Conservation (phyloP, 305 asterid genomes). For the Fraxinus latifolia region DNA sequence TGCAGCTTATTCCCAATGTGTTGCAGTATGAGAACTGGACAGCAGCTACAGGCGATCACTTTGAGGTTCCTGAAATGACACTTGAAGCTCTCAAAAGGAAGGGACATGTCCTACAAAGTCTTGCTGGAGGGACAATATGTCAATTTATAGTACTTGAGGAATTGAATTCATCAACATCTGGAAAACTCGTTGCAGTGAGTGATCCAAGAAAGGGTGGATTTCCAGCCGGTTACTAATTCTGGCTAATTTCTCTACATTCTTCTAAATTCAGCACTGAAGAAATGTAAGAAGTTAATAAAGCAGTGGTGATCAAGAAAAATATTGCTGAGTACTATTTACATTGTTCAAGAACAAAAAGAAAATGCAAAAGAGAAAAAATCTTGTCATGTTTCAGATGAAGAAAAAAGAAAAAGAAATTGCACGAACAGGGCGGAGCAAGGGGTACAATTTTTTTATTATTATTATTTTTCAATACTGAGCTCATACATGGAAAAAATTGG, state of each 20-base stretch:
- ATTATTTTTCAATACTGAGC: too few relatives aligned
- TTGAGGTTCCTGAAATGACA: constrained; percentile 43
- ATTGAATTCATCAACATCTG: constrained; percentile 23
- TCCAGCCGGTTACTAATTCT: constrained; percentile 55
- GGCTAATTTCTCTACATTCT: neutral
- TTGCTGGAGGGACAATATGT: constrained; percentile 57
- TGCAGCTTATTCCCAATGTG: constrained; percentile 60
- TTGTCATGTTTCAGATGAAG: neutral
- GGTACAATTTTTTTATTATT: too few relatives aligned
- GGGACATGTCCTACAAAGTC: constrained; percentile 52
- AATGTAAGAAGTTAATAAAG: neutral
- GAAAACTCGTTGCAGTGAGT: constrained; percentile 53
- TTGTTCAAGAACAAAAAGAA: neutral
- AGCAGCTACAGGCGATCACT: constrained; percentile 50
- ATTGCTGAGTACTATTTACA: neutral
- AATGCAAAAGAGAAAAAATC: neutral
- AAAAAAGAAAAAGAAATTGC: neutral
- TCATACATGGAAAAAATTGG: too few relatives aligned
- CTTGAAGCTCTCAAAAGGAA: constrained; percentile 39
- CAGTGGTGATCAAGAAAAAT: neutral
- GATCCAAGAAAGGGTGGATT: constrained; percentile 82
- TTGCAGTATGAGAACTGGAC: constrained; percentile 72
- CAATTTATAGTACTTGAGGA: constrained; percentile 56
- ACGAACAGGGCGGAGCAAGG: neutral
- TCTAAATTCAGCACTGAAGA: neutral